Evolutionary conservation across 306 rosid species (phyloP).

Genomic region (Casuarina cunninghamiana): DNA sequence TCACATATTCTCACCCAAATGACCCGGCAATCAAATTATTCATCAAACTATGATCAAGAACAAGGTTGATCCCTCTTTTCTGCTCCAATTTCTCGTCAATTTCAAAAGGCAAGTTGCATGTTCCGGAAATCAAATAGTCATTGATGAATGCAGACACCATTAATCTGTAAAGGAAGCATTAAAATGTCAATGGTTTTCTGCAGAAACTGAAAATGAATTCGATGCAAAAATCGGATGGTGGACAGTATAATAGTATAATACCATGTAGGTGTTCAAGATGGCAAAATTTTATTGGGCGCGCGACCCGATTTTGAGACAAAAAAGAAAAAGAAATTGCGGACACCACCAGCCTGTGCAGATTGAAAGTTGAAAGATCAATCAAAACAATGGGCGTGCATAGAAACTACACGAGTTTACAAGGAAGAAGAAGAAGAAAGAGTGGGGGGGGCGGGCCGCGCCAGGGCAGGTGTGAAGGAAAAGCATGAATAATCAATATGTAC

Average conservation of each 20-base stretch:
- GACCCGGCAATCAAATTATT: conserved; percentile 54
- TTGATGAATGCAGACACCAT: conserved; percentile 57
- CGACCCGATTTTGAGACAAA: not conserved
- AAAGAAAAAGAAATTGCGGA: not conserved
- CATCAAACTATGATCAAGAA: conserved; percentile 34
- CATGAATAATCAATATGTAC: conserved; percentile 18
- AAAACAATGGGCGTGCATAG: not conserved
- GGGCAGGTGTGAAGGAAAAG: not conserved
- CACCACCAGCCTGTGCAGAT: not conserved
- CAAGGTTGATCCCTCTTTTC: conserved; percentile 36
- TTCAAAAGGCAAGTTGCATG: conserved; percentile 43
- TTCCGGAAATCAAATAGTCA: conserved; percentile 63
- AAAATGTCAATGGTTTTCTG: conserved; percentile 35
- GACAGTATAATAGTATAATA: conserved; percentile 15
- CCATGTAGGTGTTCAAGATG: not conserved
- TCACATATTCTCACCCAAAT: conserved; percentile 79
- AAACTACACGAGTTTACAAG: too few species aligned
- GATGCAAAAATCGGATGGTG: conserved; percentile 25
- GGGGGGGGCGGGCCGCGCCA: too few species aligned
- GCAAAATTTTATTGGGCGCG: not conserved
- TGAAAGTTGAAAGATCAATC: not conserved
- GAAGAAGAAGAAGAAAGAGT: not conserved
- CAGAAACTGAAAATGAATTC: conserved; percentile 54
- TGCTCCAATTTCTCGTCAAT: conserved; percentile 46
- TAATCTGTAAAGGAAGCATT: conserved; percentile 47